phyloP scores from a whole-genome alignment of 495 filamentous ascomycete species.

The Daldinia decipiens region DNA sequence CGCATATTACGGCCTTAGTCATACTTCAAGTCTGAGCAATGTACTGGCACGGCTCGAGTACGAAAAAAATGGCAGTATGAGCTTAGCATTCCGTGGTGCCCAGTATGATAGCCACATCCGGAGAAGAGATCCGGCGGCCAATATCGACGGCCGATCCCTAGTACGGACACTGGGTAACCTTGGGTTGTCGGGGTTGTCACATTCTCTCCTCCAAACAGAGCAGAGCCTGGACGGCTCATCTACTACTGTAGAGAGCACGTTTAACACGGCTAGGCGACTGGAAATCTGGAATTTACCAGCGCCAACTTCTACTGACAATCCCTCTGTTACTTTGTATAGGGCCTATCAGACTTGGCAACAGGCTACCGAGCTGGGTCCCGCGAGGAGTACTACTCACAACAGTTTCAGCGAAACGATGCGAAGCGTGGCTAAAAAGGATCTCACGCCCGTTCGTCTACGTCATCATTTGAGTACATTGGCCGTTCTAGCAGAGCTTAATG shows the following conservation, averaged over 20 bases:
- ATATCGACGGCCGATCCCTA: slow-evolving; percentile 60
- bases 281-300: slow-evolving; percentile 93
- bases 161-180: slow-evolving; percentile 72
- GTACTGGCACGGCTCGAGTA: slow-evolving; percentile 89
- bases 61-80: slow-evolving; percentile 87
- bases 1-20: slow-evolving; percentile 92
- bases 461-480: slow-evolving; percentile 76
- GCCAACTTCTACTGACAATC: slow-evolving; percentile 67
- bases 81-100: slow-evolving; percentile 90
- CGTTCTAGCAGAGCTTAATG: slow-evolving; percentile 81
- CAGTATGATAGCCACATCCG: slow-evolving; percentile 86
- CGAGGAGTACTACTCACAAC: slow-evolving; percentile 65
- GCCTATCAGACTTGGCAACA: slow-evolving; percentile 82
- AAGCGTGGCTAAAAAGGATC: slow-evolving; percentile 63
- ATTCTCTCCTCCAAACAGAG: slow-evolving; percentile 74
- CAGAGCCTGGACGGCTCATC: slow-evolving; percentile 64
- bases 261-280: slow-evolving; percentile 83
- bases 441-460: slow-evolving; percentile 69
- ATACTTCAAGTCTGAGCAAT: slow-evolving; percentile 75
- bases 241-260: slow-evolving; percentile 72
- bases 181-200: slow-evolving; percentile 76
- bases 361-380: slow-evolving; percentile 62
- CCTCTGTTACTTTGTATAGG: slow-evolving; percentile 77
- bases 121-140: slow-evolving; percentile 51
- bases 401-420: slow-evolving; percentile 72